Base-by-base conservation (phyloP, 495 filamentous ascomycete genomes). In the Usnea hakonensis region DNA sequence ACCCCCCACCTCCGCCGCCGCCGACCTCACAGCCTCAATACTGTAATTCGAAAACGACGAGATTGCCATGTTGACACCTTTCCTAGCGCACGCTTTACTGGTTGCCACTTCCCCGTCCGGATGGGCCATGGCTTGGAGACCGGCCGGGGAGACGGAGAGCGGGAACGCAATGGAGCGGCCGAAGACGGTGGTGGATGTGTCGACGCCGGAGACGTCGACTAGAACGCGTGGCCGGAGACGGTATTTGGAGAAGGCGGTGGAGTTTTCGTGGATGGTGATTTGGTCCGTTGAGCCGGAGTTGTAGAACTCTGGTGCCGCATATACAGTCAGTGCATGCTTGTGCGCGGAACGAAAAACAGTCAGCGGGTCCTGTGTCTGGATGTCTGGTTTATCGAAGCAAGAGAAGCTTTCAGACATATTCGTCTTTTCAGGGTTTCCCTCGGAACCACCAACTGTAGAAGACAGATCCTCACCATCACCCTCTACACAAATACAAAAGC, bases 81-180 rank as follows among this genome's bases (percentile, higher is more conserved):
- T 67, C 32, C 70, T 71, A 2, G 74, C 74, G 26, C 72, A 72
- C 16, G 78, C 78, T 30, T 72, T 71, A 8, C 74, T 69, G 26
- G 79, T 78, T 13, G 75, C 79, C 10, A 77, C 38, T 59, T 83
- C 80, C 30, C 80, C 80, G 33, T 80, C 78, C 23, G 72, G 74
- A 64, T 81, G 75, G 14, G 77, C 76, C 55, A 81, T 70, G 21
- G 65, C 70, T n/a, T 80, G 79, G 60, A 81, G 70, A 9, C 71
- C 79, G 1, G 77, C 72, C 14, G 78, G 79, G 0, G 73, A 70
- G 21, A 75, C 63, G 13, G 70, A 73, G 23, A 80, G 66, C 11
- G 77, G 79, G 36, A 76, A 67, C 9, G 64, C 56, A 10, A 74
- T 75, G 21, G 73, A 61, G 5, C 59, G 58, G 21, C 73, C 78